These are phyloP conservation scores for Heliamphora exappendiculata DNA, from an alignment of 148 eudicot genomes.

Conservation along the genomic window DNA sequence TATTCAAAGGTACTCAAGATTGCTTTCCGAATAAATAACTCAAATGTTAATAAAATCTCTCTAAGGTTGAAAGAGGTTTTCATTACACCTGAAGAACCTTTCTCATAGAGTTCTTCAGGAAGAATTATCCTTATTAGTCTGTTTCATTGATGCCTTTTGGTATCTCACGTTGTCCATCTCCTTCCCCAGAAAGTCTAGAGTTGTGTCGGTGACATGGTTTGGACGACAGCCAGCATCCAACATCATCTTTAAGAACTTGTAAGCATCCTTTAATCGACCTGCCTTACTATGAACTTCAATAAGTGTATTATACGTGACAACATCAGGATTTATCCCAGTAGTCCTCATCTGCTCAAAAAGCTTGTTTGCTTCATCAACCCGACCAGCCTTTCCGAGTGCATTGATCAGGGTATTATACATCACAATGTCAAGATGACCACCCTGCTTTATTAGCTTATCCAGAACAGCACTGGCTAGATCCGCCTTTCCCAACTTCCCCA, in stretches of 20 bases:
- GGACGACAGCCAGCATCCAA: slow-evolving; percentile 80
- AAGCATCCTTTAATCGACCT: slow-evolving; percentile 64
- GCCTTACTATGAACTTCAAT: slow-evolving; percentile 65
- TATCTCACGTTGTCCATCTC: slow-evolving; percentile 48
- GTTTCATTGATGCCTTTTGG: slow-evolving; percentile 36
- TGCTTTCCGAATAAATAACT: neutral
- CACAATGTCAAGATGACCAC: slow-evolving; percentile 78
- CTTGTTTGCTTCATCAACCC: slow-evolving; percentile 57
- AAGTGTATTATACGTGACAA: slow-evolving; percentile 73
- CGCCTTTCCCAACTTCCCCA: slow-evolving; percentile 79
- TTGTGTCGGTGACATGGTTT: slow-evolving; percentile 75
- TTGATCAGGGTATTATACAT: slow-evolving; percentile 88
- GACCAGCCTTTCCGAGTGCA: slow-evolving; percentile 76
- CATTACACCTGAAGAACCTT: neutral
- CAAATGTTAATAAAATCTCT: neutral
- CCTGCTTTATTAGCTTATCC: slow-evolving; percentile 58
- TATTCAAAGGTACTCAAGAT: neutral
- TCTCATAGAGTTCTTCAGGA: slow-evolving; percentile 3
- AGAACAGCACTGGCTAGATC: slow-evolving; percentile 58
- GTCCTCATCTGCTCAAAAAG: slow-evolving; percentile 62
- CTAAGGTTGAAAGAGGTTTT: neutral
- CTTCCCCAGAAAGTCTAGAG: slow-evolving; percentile 59
- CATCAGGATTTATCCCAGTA: slow-evolving; percentile 74
- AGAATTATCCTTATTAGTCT: slow-evolving; percentile 20
- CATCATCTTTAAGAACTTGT: slow-evolving; percentile 73